Evolutionary conservation across 2,329 filamentous ascomycete genomes (phyloP).

Genomic region (Botrytis deweyae): DNA sequence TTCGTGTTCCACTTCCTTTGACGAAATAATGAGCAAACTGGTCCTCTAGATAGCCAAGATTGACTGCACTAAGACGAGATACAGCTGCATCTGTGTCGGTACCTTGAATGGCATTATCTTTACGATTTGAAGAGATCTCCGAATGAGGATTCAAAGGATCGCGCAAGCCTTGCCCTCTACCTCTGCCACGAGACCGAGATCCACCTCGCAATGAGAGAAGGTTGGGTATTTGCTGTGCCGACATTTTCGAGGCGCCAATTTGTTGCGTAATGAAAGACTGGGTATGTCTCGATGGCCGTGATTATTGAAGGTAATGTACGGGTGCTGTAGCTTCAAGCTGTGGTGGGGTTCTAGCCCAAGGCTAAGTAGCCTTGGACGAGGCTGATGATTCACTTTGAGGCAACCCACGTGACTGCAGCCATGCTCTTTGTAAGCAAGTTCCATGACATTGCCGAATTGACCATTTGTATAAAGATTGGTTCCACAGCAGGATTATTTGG

Average conservation of each 20-base stretch:
- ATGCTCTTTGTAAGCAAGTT: not conserved
- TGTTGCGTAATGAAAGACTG: not conserved
- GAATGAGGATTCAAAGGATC: constrained; percentile 20
- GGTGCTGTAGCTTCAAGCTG: constrained; percentile 1
- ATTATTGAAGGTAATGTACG: not conserved
- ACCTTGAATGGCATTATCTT: constrained; percentile 77
- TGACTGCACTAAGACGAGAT: constrained; percentile 84
- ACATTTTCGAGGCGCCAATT: constrained; percentile 50
- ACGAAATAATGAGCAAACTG: constrained; percentile 73
- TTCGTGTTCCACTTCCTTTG: constrained; percentile 53
- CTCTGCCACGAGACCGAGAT: constrained; percentile 42
- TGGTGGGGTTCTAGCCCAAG: constrained; percentile 2
- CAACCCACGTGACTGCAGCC: not conserved
- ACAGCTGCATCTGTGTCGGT: constrained; percentile 91
- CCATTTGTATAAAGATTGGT: not conserved
- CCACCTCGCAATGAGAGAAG: constrained; percentile 58
- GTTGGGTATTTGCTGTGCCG: constrained; percentile 75
- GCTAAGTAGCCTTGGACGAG: not conserved
- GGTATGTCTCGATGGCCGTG: not conserved
- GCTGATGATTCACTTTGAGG: not conserved
- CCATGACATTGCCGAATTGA: not conserved
- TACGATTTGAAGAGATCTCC: constrained; percentile 9
- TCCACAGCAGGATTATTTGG: not conserved
- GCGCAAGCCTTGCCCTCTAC: constrained; percentile 48
- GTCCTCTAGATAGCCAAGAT: constrained; percentile 81